Conservation (phyloP, 2,329 filamentous ascomycete genomes). For the Gaeumannomyces tritici region DNA sequence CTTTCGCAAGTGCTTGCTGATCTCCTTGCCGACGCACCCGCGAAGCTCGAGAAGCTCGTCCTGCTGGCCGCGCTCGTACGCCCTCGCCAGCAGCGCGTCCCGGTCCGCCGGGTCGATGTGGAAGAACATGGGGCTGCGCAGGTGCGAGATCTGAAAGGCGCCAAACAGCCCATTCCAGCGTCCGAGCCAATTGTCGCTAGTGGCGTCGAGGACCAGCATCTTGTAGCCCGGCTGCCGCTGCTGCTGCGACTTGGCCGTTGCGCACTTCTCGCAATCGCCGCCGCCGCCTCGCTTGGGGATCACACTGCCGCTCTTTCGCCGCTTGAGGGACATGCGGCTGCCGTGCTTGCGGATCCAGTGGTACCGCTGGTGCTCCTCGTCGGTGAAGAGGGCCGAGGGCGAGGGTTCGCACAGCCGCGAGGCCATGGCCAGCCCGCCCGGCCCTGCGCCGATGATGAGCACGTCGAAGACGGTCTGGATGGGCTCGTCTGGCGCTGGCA, state of each 20-base stretch:
- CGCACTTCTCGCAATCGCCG: background rate
- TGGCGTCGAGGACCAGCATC: slow-evolving; percentile 55
- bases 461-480: slow-evolving; percentile 50
- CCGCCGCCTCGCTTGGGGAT: slow-evolving; percentile 3
- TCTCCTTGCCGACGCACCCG: slow-evolving; percentile 67
- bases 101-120: slow-evolving; percentile 69
- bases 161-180: slow-evolving; percentile 63
- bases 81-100: slow-evolving; percentile 62
- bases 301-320: slow-evolving; percentile 29
- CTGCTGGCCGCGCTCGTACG: slow-evolving; percentile 50
- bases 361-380: slow-evolving; percentile 74
- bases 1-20: slow-evolving; percentile 74
- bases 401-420: slow-evolving; percentile 62
- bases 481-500: background rate
- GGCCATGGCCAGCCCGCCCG: slow-evolving; percentile 65
- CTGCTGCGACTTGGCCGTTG: slow-evolving; percentile 8
- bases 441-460: slow-evolving; percentile 64
- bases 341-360: slow-evolving; percentile 64
- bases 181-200: slow-evolving; percentile 54
- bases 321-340: slow-evolving; percentile 48
- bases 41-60: slow-evolving; percentile 59
- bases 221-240: background rate
- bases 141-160: slow-evolving; percentile 58
- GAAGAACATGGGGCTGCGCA: slow-evolving; percentile 76
- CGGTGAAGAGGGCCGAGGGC: slow-evolving; percentile 71